Evolutionary conservation across 2,329 filamentous ascomycete species (phyloP).

Genomic region (Fusarium sp.): DNA sequence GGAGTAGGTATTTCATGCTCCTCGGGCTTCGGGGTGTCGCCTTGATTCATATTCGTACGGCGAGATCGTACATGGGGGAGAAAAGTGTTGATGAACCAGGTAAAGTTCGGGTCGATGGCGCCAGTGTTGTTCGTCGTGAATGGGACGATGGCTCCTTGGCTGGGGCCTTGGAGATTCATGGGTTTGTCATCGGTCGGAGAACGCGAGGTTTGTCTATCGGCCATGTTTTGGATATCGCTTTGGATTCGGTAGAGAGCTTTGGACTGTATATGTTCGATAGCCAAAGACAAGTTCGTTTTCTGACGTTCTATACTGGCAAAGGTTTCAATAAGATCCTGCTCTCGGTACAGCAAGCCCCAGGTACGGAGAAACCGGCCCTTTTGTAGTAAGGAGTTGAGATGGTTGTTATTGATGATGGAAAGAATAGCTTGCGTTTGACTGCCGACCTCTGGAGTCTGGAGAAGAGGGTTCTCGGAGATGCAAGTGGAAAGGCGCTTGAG

Average conservation of each 20-base stretch:
- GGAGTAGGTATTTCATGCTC: no score
- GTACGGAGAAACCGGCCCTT: background rate
- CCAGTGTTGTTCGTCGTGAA: no score
- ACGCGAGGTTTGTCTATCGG: background rate
- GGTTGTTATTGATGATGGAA: conserved; percentile 20
- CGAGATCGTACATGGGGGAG: no score
- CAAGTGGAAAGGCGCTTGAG: conserved; percentile 27
- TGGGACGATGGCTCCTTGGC: background rate
- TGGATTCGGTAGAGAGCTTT: conserved; percentile 51
- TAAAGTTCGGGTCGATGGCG: no score
- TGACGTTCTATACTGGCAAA: conserved; percentile 30
- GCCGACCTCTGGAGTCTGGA: conserved; percentile 36
- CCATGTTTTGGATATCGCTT: conserved; percentile 3
- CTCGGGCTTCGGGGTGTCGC: background rate
- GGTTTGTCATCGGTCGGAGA: background rate
- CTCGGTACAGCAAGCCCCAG: background rate
- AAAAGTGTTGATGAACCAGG: no score
- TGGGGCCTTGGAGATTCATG: no score
- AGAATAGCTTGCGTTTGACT: conserved; percentile 25
- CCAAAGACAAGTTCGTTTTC: conserved; percentile 24
- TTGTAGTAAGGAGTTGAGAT: background rate
- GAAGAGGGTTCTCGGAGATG: conserved; percentile 35
- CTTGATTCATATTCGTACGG: no score
- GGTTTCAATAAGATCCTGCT: conserved; percentile 30
- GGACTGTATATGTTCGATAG: conserved; percentile 43